Percentiles rank a stretch among this genome's conserved stretches.
Conservation (phyloP, 108 stramenopile species). For the Skeletonema marinoi region DNA sequence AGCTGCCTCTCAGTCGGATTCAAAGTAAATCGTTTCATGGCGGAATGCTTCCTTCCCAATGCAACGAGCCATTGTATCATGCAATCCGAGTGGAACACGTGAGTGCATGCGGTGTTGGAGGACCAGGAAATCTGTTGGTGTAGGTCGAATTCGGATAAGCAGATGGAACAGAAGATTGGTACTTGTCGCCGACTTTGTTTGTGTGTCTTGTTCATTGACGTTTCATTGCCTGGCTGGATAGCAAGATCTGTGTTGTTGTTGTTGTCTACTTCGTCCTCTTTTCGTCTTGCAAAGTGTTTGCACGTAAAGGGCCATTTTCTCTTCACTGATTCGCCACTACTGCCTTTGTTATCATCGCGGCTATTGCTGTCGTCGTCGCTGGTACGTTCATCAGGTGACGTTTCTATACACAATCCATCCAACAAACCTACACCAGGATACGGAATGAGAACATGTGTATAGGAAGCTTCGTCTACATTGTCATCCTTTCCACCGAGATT, state of each 20-base stretch:
- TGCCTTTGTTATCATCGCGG: background rate
- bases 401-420: background rate
- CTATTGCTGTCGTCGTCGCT: too few relatives aligned
- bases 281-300: background rate
- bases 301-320: background rate
- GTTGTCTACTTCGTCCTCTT: background rate
- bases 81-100: slow-evolving; percentile 57
- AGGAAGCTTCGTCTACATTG: background rate
- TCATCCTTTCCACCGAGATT: background rate
- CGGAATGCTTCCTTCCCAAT: slow-evolving; percentile 37
- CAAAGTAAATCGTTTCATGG: background rate
- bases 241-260: background rate
- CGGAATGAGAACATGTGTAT: background rate
- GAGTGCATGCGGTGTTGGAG: slow-evolving; percentile 48
- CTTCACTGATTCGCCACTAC: background rate
- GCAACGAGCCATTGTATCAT: slow-evolving; percentile 52
- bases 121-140: slow-evolving; percentile 53
- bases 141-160: slow-evolving; percentile 38
- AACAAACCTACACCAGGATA: background rate
- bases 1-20: slow-evolving; percentile 17
- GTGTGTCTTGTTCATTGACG: background rate
- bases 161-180: slow-evolving; percentile 64
- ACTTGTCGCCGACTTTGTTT: slow-evolving; percentile 4
- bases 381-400: background rate
- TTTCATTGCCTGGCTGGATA: background rate